phyloP scores from a whole-genome alignment of 768 basidiomycete species.

The Dacryopinax primogenitus region DNA sequence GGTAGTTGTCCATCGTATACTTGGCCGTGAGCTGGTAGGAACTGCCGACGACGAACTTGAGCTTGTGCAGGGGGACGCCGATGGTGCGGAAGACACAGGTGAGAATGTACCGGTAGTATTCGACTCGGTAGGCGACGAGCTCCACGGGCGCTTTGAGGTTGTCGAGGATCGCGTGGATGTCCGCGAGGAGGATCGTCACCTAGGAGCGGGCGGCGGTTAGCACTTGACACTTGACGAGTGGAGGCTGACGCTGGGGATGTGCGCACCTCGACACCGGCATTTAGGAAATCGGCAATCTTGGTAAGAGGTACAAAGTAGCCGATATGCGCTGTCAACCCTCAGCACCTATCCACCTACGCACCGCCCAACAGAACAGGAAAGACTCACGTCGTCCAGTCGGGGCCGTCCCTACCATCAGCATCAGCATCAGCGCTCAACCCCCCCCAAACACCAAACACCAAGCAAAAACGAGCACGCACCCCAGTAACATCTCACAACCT shows the following conservation, averaged over 20 bases:
- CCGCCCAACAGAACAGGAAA: not conserved
- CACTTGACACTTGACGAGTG: constrained; percentile 16
- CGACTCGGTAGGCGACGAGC: constrained; percentile 72
- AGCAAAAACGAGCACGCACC: constrained; percentile 39
- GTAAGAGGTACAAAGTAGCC: constrained; percentile 91
- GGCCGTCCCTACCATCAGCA: constrained; percentile 54
- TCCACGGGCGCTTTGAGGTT: constrained; percentile 92
- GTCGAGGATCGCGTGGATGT: constrained; percentile 94
- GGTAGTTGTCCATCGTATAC: constrained; percentile 92
- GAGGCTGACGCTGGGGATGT: not conserved
- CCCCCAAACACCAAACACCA: not conserved
- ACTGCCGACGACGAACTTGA: constrained; percentile 78
- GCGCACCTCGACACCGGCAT: constrained; percentile 74
- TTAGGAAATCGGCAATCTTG: constrained; percentile 92
- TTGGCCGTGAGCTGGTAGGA: constrained; percentile 84
- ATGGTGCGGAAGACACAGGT: constrained; percentile 75
- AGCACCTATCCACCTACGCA: not conserved
- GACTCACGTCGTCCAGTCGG: constrained; percentile 77
- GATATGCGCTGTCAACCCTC: constrained; percentile 59
- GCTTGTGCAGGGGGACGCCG: constrained; percentile 74
- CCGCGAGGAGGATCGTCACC: constrained; percentile 79
- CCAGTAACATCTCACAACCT: constrained; percentile 80
- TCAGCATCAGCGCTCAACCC: not conserved
- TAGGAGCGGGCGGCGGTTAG: constrained; percentile 19
- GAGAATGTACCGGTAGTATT: constrained; percentile 79